Evolutionary conservation across 176 grass and related monocot genomes (phyloP).

Genomic region (sorghum (Sorghum bicolor)): DNA sequence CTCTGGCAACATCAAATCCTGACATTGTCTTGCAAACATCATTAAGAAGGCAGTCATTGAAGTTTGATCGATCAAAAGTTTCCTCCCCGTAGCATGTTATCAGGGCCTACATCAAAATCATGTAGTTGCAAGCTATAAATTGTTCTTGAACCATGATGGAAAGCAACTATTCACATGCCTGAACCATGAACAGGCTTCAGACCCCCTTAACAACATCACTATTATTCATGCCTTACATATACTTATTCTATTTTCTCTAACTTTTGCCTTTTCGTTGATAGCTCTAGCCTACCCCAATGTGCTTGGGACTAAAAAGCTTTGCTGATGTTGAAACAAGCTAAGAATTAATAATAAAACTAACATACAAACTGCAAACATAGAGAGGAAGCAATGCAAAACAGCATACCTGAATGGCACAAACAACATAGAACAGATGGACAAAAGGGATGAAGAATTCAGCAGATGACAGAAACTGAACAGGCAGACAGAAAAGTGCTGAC

Average conservation of each 20-base stretch:
- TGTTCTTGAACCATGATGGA: not conserved
- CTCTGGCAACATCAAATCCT: conserved; percentile 51
- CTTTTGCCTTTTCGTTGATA: not conserved
- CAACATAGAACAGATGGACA: conserved; percentile 89
- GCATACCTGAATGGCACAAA: conserved; percentile 89
- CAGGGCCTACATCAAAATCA: conserved; percentile 56
- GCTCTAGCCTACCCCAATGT: not conserved
- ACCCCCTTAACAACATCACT: not conserved
- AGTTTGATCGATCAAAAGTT: conserved; percentile 70
- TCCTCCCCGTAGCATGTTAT: conserved; percentile 86
- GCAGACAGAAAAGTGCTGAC: conserved; percentile 81
- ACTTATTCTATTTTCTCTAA: too few relatives aligned
- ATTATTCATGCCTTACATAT: not conserved
- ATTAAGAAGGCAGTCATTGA: conserved; percentile 58
- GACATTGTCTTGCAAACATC: conserved; percentile 77
- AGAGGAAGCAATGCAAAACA: conserved; percentile 13
- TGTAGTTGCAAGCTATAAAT: conserved; percentile 2
- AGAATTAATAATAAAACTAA: conserved; percentile 22
- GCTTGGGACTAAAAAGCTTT: not conserved
- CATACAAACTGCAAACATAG: not conserved
- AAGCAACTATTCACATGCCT: not conserved
- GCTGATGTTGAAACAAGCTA: not conserved
- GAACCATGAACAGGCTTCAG: not conserved
- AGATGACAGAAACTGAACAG: conserved; percentile 68
- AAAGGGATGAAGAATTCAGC: conserved; percentile 64